These are phyloP conservation scores for Blastomyces parvus DNA, from an alignment of 2,329 filamentous ascomycete genomes.

Conservation along the genomic window DNA sequence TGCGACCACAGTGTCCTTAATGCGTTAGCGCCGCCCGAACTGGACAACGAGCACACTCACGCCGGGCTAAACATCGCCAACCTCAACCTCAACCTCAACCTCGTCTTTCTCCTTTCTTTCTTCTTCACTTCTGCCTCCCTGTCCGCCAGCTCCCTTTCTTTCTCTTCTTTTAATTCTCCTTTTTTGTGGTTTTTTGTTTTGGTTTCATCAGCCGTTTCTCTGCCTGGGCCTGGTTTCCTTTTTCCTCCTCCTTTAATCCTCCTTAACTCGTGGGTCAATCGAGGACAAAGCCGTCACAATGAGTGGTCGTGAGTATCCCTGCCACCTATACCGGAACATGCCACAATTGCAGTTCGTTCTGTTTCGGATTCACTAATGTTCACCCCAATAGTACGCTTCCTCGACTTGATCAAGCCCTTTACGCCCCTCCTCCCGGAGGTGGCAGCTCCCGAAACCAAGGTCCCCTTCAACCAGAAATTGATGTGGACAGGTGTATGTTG, in stretches of 20 bases:
- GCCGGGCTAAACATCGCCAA: too few species aligned
- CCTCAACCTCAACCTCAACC: constrained; percentile 12
- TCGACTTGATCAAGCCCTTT: constrained; percentile 99
- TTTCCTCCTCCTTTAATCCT: constrained; percentile 24
- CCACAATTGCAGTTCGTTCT: neutral
- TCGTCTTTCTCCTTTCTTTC: constrained; percentile 21
- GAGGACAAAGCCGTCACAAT: constrained; percentile 41
- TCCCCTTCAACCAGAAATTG: constrained; percentile 96
- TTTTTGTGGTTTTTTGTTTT: constrained; percentile 17
- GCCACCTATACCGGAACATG: neutral
- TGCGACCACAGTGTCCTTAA: constrained; percentile 19
- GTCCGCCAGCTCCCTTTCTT: constrained; percentile 19
- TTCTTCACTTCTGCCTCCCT: constrained; percentile 15
- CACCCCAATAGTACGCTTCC: constrained; percentile 70
- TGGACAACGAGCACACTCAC: constrained; percentile 14
- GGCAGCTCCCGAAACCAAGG: constrained; percentile 94
- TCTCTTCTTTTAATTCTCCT: constrained; percentile 20
- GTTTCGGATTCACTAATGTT: constrained; percentile 20
- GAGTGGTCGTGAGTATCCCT: constrained; percentile 47
- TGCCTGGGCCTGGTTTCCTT: constrained; percentile 22
- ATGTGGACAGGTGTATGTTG: constrained; percentile 71
- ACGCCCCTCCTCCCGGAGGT: constrained; percentile 99
- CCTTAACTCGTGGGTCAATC: constrained; percentile 21
- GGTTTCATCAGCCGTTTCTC: constrained; percentile 15
- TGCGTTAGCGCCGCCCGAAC: constrained; percentile 15